Base-by-base conservation (phyloP, 768 basidiomycete species). In the Lactifluus rugatus region DNA sequence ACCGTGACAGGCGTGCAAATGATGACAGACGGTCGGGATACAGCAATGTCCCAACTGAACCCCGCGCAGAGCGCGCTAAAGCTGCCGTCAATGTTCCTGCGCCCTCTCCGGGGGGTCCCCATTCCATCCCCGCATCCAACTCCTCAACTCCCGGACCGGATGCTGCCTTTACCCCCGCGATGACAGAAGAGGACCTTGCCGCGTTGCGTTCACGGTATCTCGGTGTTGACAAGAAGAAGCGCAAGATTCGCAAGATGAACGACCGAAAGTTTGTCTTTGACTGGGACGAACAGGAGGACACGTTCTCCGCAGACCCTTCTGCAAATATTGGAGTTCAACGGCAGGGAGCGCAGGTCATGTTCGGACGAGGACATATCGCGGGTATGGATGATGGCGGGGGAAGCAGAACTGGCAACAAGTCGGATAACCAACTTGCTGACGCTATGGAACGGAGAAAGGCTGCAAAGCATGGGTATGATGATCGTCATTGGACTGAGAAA, bases 261-360 rank as follows among this genome's bases (percentile, higher is more conserved):
- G 93, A 94, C 71, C 84, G 92, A 72, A 95, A 95, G 72, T 93
- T 98, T 69, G 90, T 95, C n/a, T 99, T 99, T 67, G 96, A 98
- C 70, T 99, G 96, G 96, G 93, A 95, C 67, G 84, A 85, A 49
- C 88, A 87, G 70, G 96, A 99, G 66, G 96, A 99, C 70, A 99
- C 96, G 14, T 85, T 89, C 66, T 75, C 81, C 8, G 82, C 80
- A 31, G 89, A 89, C 67, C 81, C 87, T 16, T 84, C 85, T n/a
- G 76, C 81, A 14, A 83, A 83, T 6, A 78, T 81, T 5, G 87
- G 85, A 2, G 78, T 78, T 52, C 83, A 83, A 54, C 77, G 87
- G 26, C 89, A 90, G 68, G 87, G 87, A 17, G 88, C 89, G 2
- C 87, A 89, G 66, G 82, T 91, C 41, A 91, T 91, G 88, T 92